These are phyloP conservation scores for Phaeophleospora eucalypticola DNA, from an alignment of 2,329 filamentous ascomycete genomes.

Conservation along the genomic window DNA sequence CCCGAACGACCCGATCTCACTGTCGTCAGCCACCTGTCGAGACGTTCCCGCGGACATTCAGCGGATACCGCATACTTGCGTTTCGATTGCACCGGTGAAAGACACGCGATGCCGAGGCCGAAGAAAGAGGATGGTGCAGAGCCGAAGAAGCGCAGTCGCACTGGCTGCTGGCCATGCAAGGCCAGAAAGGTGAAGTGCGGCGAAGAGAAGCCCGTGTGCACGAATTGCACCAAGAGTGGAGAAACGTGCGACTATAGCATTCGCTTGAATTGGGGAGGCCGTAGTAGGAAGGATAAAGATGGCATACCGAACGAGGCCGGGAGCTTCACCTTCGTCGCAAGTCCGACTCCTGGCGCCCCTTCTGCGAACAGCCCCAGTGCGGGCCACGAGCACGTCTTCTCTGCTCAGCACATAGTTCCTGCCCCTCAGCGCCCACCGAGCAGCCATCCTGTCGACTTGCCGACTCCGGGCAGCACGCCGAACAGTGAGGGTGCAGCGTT, in stretches of 20 bases:
- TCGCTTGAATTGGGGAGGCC: conserved; percentile 74
- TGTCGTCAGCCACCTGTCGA: too few relatives aligned
- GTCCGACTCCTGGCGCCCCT: conserved; percentile 11
- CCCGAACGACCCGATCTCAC: too few relatives aligned
- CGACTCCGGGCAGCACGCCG: conserved; percentile 20
- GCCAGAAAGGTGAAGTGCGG: conserved; percentile 76
- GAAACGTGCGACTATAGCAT: conserved; percentile 78
- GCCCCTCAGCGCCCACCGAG: conserved; percentile 18
- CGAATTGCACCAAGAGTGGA: conserved; percentile 61
- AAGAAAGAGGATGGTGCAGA: conserved; percentile 61
- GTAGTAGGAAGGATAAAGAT: conserved; percentile 52
- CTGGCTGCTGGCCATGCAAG: conserved; percentile 75
- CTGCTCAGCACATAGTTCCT: conserved; percentile 29
- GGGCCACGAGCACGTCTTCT: conserved; percentile 32
- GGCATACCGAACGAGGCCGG: conserved; percentile 23
- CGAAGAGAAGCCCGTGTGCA: conserved; percentile 68
- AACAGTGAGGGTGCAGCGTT: conserved; percentile 12
- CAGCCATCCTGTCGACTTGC: conserved; percentile 14
- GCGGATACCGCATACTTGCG: too few relatives aligned
- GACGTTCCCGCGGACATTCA: too few relatives aligned
- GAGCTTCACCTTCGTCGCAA: conserved; percentile 29
- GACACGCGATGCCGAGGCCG: conserved; percentile 56
- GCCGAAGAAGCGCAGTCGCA: conserved; percentile 63
- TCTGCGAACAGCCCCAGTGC: conserved; percentile 9
- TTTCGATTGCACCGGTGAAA: too few relatives aligned